Percentiles rank a stretch among this genome's conserved stretches.
phyloP scores from a whole-genome alignment of 2,329 filamentous ascomycete genomes.

The Botrytis fabae region DNA sequence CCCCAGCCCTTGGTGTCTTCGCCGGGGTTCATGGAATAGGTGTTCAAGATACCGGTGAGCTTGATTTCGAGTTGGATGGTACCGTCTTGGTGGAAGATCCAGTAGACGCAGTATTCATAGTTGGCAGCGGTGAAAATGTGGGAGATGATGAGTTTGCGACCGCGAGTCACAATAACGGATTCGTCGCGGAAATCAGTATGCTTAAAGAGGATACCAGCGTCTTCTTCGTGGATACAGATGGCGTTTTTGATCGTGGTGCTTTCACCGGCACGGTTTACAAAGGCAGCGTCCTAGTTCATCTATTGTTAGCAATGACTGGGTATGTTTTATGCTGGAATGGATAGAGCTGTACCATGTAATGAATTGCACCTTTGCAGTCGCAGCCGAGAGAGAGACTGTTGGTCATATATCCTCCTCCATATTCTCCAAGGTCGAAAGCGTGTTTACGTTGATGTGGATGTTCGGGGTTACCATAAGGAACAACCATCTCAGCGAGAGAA shows the following conservation, averaged over 20 bases:
- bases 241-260: constrained; percentile 86
- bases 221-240: constrained; percentile 93
- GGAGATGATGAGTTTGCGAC: constrained; percentile 80
- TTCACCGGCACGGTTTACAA: constrained; percentile 76
- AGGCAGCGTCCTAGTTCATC: constrained; percentile 59
- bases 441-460: constrained; percentile 79
- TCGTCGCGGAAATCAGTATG: constrained; percentile 92
- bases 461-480: constrained; percentile 82
- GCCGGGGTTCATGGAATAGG: constrained; percentile 75
- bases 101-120: constrained; percentile 88
- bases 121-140: constrained; percentile 95
- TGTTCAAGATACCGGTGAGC: constrained; percentile 90
- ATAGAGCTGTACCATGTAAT: constrained; percentile 64
- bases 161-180: constrained; percentile 81
- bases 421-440: constrained; percentile 78
- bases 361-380: constrained; percentile 87
- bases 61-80: constrained; percentile 91
- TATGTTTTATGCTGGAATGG: not conserved
- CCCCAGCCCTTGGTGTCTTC: constrained; percentile 88
- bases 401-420: constrained; percentile 81
- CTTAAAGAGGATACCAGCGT: constrained; percentile 89
- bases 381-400: constrained; percentile 75
- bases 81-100: constrained; percentile 90
- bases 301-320: not conserved
- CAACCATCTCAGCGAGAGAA: constrained; percentile 90